These are phyloP conservation scores for Phialophora verrucosa DNA, from an alignment of 2,329 filamentous ascomycete genomes.

Conservation along the genomic window DNA sequence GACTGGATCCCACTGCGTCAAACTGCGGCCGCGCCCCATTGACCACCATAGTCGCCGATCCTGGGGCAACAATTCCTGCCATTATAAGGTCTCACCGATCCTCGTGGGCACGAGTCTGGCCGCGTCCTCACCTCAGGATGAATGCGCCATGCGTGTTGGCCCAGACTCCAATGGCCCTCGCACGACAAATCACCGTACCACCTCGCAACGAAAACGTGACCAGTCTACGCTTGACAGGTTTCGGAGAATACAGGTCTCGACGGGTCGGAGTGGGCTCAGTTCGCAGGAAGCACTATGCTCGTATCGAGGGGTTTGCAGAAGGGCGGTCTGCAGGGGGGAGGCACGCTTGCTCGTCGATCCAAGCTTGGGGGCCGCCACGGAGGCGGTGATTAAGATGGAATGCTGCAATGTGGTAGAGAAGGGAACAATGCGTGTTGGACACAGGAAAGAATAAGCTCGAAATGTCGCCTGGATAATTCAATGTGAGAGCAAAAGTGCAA, in stretches of 20 bases:
- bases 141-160: slow-evolving; percentile 31
- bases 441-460: slow-evolving; percentile 19
- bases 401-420: slow-evolving; percentile 16
- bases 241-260: slow-evolving; percentile 14
- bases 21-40: slow-evolving; percentile 25
- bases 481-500: slow-evolving; percentile 26
- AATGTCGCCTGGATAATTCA: slow-evolving; percentile 2
- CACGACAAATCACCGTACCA: neutral
- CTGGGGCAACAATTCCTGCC: slow-evolving; percentile 30
- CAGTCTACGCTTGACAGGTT: neutral
- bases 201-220: slow-evolving; percentile 7
- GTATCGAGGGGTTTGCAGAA: slow-evolving; percentile 29
- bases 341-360: neutral
- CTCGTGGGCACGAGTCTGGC: slow-evolving; percentile 16
- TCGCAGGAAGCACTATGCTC: slow-evolving; percentile 19
- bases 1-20: slow-evolving; percentile 27
- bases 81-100: slow-evolving; percentile 21
- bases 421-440: slow-evolving; percentile 25
- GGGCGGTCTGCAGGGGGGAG: slow-evolving; percentile 24
- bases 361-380: neutral
- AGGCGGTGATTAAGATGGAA: slow-evolving; percentile 1
- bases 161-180: slow-evolving; percentile 18
- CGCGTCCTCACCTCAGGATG: slow-evolving; percentile 30
- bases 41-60: slow-evolving; percentile 24
- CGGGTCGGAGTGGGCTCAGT: slow-evolving; percentile 13